Percentiles rank a stretch among this genome's conserved stretches.
These are phyloP conservation scores for Geotrichum cucujoidarum DNA, from an alignment of 1,139 yeast species.

Conservation along the genomic window DNA sequence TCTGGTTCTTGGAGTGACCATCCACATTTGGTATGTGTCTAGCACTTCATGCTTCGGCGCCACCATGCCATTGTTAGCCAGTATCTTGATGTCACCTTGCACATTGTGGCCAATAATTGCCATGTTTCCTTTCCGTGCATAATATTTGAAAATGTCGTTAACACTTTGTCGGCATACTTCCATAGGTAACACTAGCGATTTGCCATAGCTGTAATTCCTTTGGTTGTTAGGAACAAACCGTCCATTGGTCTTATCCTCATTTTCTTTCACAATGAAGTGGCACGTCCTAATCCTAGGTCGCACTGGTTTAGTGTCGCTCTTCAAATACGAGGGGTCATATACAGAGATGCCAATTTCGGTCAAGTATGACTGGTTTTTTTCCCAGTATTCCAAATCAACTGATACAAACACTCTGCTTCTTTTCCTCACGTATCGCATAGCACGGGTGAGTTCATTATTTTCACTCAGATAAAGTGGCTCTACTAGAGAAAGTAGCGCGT, in stretches of 20 bases:
- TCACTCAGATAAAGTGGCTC: not conserved
- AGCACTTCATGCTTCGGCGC: constrained; percentile 41
- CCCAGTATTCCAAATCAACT: constrained; percentile 67
- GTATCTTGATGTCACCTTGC: constrained; percentile 56
- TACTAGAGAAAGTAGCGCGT: not conserved
- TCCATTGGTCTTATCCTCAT: constrained; percentile 47
- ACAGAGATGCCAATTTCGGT: constrained; percentile 69
- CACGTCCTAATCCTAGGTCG: constrained; percentile 20
- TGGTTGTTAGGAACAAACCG: constrained; percentile 59
- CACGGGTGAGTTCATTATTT: constrained; percentile 7
- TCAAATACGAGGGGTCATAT: constrained; percentile 49
- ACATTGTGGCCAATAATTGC: constrained; percentile 67
- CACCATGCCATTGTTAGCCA: constrained; percentile 45
- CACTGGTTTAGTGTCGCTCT: not conserved
- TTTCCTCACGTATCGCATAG: constrained; percentile 4
- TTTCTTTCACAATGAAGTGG: constrained; percentile 57
- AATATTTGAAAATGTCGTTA: constrained; percentile 15
- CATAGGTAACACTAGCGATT: constrained; percentile 21
- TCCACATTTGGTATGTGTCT: constrained; percentile 54
- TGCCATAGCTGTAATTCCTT: constrained; percentile 51
- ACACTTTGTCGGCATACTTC: constrained; percentile 22
- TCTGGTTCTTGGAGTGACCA: constrained; percentile 32
- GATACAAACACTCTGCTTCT: constrained; percentile 31
- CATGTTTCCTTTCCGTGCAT: constrained; percentile 26
- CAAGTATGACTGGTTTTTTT: constrained; percentile 42